Evolutionary conservation across 2,329 filamentous ascomycete genomes (phyloP).

Genomic region (Alternaria sp.): DNA sequence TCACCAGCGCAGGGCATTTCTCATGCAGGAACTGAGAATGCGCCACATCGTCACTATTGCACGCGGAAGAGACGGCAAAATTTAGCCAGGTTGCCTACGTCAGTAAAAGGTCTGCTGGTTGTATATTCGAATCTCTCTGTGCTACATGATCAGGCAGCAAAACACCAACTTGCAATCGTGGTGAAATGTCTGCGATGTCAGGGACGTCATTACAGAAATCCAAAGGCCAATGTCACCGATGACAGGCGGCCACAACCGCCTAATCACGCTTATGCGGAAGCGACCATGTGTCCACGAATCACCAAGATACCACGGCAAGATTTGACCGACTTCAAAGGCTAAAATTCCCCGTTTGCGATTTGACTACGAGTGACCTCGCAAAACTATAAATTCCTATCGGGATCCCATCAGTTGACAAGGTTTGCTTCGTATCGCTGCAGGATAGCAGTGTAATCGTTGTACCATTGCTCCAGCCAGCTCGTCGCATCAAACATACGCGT

Average conservation of each 20-base stretch:
- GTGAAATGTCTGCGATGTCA: background rate
- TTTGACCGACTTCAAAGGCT: slow-evolving; percentile 17
- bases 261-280: slow-evolving; percentile 5
- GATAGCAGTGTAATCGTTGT: slow-evolving; percentile 36
- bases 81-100: background rate
- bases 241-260: background rate
- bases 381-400: background rate
- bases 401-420: slow-evolving; percentile 11
- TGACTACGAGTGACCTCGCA: background rate
- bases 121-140: background rate
- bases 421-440: slow-evolving; percentile 35
- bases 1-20: background rate
- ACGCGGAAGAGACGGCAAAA: background rate
- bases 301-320: background rate
- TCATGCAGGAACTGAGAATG: slow-evolving; percentile 3
- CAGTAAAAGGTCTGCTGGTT: background rate
- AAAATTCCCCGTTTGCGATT: slow-evolving; percentile 30
- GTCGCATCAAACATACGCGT: slow-evolving; percentile 41
- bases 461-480: slow-evolving; percentile 40
- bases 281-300: slow-evolving; percentile 16
- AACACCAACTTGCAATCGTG: background rate
- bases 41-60: background rate
- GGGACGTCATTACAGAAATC: background rate
- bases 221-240: background rate
- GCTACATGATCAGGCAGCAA: background rate